Conservation (phyloP, 139 green algal genomes). For the Chlamydomonas incerta region DNA sequence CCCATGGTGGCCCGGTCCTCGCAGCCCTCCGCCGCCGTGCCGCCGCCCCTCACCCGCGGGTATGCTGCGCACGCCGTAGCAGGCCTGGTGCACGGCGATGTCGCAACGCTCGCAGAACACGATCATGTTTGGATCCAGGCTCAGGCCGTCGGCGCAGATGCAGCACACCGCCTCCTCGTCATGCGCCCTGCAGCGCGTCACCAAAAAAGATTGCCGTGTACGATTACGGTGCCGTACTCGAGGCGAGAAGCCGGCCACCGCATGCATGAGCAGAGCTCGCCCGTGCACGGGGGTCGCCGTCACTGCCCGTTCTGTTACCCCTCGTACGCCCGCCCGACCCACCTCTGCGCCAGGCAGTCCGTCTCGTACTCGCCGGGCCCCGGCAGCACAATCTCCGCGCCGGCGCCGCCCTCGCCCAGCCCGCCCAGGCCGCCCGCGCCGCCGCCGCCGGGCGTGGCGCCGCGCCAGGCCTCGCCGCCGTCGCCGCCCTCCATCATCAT, state of each 20-base stretch:
- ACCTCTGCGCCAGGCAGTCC: slow-evolving; percentile 25
- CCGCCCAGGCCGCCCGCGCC: background rate
- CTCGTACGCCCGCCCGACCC: background rate
- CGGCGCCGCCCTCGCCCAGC: background rate
- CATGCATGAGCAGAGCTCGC: too few species aligned
- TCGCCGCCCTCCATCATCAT: background rate
- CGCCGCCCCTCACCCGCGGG: slow-evolving; percentile 50
- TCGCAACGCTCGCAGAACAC: slow-evolving; percentile 95
- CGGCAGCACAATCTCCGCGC: background rate
- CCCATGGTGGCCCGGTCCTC: too few species aligned
- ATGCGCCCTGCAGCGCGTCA: slow-evolving; percentile 55
- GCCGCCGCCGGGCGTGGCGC: background rate
- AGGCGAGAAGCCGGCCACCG: too few species aligned
- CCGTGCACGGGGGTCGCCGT: too few species aligned
- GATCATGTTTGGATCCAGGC: slow-evolving; percentile 84
- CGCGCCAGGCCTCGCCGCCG: background rate
- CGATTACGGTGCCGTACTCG: too few species aligned
- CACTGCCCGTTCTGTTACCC: too few species aligned
- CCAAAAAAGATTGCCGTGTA: too few species aligned
- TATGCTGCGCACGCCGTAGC: slow-evolving; percentile 82
- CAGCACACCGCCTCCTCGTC: slow-evolving; percentile 89
- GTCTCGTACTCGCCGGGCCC: background rate
- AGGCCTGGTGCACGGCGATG: slow-evolving; percentile 91
- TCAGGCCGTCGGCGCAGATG: slow-evolving; percentile 86
- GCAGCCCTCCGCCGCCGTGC: too few species aligned